A percentile compares a stretch with the other conserved stretches of the same genome.
These are phyloP conservation scores for Ceratobasidium papillatum DNA, from an alignment of 1,284 basidiomycete species.

Conservation along the genomic window DNA sequence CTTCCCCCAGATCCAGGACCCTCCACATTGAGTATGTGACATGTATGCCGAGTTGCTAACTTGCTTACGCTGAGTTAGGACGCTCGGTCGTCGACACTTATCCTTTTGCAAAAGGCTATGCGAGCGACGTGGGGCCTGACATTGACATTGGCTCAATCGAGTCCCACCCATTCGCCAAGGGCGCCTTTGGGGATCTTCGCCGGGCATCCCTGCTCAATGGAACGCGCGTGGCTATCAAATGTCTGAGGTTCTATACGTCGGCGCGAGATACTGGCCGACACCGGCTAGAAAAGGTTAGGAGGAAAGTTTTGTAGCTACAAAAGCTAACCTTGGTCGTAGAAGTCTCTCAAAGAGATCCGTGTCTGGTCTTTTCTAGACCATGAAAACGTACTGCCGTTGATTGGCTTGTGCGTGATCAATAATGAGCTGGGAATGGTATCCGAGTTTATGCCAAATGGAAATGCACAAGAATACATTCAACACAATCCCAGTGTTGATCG, in stretches of 20 bases:
- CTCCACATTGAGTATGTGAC: neutral
- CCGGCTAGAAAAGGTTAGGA: conserved; percentile 18
- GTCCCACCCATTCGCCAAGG: conserved; percentile 11
- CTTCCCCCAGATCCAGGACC: neutral
- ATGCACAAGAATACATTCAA: conserved; percentile 29
- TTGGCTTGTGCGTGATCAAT: conserved; percentile 27
- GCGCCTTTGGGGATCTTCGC: conserved; percentile 27
- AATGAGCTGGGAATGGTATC: conserved; percentile 36
- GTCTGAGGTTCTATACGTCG: conserved; percentile 29
- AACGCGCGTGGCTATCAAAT: conserved; percentile 23
- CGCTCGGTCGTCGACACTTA: conserved; percentile 23
- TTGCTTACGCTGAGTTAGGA: neutral
- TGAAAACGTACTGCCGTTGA: conserved; percentile 22
- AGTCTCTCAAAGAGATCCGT: conserved; percentile 26
- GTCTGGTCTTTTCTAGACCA: conserved; percentile 33
- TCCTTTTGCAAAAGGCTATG: conserved; percentile 33
- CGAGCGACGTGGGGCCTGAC: conserved; percentile 22
- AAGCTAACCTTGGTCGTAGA: neutral
- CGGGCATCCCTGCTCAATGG: conserved; percentile 15
- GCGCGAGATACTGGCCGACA: conserved; percentile 30
- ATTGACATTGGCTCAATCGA: conserved; percentile 27
- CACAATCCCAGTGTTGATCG: conserved; percentile 12
- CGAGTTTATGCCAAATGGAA: conserved; percentile 37
- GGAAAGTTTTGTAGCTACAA: neutral
- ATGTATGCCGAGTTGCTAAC: too few relatives aligned